Evolutionary conservation across 495 filamentous ascomycete genomes (phyloP).

Genomic region (Neurospora sp.): DNA sequence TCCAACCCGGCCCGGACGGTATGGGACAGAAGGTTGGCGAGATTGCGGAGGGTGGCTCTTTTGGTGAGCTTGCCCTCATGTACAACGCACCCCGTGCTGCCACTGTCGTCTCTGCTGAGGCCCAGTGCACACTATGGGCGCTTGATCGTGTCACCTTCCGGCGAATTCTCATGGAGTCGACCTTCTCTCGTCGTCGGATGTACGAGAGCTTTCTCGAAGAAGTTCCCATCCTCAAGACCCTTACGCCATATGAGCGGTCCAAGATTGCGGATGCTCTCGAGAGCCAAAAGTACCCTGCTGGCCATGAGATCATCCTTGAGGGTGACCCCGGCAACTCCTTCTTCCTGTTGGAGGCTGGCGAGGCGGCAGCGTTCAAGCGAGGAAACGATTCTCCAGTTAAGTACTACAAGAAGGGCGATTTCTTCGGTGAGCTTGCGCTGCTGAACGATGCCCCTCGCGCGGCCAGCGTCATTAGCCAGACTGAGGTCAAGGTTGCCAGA

Average conservation of each 20-base stretch:
- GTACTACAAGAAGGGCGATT: slow-evolving; percentile 80
- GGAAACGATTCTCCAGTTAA: slow-evolving; percentile 57
- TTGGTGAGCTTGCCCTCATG: slow-evolving; percentile 95
- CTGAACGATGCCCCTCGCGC: slow-evolving; percentile 88
- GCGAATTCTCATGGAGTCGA: slow-evolving; percentile 95
- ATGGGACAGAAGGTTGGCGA: slow-evolving; percentile 75
- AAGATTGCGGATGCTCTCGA: slow-evolving; percentile 97
- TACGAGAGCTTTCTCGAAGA: slow-evolving; percentile 98
- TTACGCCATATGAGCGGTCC: slow-evolving; percentile 83
- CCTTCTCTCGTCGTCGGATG: slow-evolving; percentile 89
- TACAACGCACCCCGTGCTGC: slow-evolving; percentile 98
- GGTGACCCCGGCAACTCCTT: slow-evolving; percentile 89
- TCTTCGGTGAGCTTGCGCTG: slow-evolving; percentile 91
- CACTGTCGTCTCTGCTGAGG: slow-evolving; percentile 76
- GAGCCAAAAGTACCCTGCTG: slow-evolving; percentile 74
- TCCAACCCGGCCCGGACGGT: slow-evolving; percentile 74
- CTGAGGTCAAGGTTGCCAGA: slow-evolving; percentile 87
- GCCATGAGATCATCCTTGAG: slow-evolving; percentile 75
- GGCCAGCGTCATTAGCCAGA: slow-evolving; percentile 74
- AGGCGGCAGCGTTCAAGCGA: slow-evolving; percentile 75
- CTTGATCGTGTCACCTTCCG: slow-evolving; percentile 94
- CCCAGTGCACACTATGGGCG: slow-evolving; percentile 78
- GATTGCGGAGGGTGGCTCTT: slow-evolving; percentile 85
- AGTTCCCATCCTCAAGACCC: slow-evolving; percentile 72
- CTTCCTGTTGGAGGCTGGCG: slow-evolving; percentile 81